These are phyloP conservation scores for Exophiala viscosa DNA, from an alignment of 2,329 filamentous ascomycete species.

Conservation along the genomic window DNA sequence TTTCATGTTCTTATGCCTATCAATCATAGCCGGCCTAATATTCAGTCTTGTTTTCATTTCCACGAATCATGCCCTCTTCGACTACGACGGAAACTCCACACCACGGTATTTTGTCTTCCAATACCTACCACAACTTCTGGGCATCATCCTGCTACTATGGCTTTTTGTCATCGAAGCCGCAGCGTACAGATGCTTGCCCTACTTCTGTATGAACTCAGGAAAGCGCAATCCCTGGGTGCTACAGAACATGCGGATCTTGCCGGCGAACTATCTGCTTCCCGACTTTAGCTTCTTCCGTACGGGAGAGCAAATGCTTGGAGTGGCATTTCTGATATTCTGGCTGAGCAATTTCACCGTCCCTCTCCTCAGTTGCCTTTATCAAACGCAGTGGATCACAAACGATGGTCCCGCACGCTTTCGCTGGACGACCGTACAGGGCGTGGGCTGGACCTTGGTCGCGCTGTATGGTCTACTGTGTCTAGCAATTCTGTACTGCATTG, in stretches of 20 bases:
- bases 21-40: slow-evolving; percentile 69
- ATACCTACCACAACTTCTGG: slow-evolving; percentile 76
- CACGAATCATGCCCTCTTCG: slow-evolving; percentile 60
- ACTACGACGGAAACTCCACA: slow-evolving; percentile 67
- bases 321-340: slow-evolving; percentile 69
- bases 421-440: slow-evolving; percentile 74
- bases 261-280: slow-evolving; percentile 65
- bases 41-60: slow-evolving; percentile 69
- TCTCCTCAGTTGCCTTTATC: slow-evolving; percentile 73
- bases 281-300: slow-evolving; percentile 64
- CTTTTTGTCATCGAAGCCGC: slow-evolving; percentile 70
- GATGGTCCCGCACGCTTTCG: slow-evolving; percentile 61
- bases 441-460: slow-evolving; percentile 73
- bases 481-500: slow-evolving; percentile 55
- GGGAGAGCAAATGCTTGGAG: slow-evolving; percentile 64
- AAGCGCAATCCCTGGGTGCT: slow-evolving; percentile 55
- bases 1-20: slow-evolving; percentile 59
- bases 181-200: slow-evolving; percentile 73
- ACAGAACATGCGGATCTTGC: slow-evolving; percentile 57
- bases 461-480: slow-evolving; percentile 67
- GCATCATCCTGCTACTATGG: slow-evolving; percentile 69
- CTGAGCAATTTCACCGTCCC: slow-evolving; percentile 75
- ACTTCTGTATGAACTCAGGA: slow-evolving; percentile 61
- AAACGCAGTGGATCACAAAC: slow-evolving; percentile 60
- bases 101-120: slow-evolving; percentile 80